Evolutionary conservation across 2,329 filamentous ascomycete genomes (phyloP).

Genomic region (Trichothecium sympodiale): DNA sequence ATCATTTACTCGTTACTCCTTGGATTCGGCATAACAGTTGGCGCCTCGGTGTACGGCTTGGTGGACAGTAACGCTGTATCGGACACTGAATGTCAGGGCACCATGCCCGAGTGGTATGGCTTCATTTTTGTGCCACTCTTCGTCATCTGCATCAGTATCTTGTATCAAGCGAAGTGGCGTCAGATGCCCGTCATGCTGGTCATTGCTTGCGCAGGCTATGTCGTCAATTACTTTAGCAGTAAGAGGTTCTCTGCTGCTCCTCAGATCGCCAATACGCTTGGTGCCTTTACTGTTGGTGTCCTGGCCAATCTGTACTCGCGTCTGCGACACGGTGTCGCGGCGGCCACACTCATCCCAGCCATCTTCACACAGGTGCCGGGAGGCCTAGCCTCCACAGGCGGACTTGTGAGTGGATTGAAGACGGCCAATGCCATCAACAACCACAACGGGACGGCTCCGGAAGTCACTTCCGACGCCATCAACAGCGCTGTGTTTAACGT

Average conservation of each 20-base stretch:
- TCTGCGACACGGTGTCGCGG: conserved; percentile 38
- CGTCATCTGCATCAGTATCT: conserved; percentile 59
- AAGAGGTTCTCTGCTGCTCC: conserved; percentile 56
- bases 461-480: conserved; percentile 11
- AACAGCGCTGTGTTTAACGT: conserved; percentile 32
- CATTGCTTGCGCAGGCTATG: conserved; percentile 63
- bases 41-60: conserved; percentile 51
- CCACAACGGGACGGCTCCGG: conserved; percentile 22
- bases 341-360: conserved; percentile 33
- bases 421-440: conserved; percentile 30
- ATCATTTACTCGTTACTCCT: conserved; percentile 65
- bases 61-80: conserved; percentile 43
- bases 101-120: conserved; percentile 32
- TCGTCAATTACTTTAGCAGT: conserved; percentile 64
- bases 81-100: conserved; percentile 26
- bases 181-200: conserved; percentile 68
- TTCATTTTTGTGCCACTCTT: conserved; percentile 69
- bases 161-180: conserved; percentile 74
- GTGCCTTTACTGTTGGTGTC: conserved; percentile 65
- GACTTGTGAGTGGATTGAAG: conserved; percentile 31
- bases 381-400: conserved; percentile 34
- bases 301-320: conserved; percentile 69
- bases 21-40: conserved; percentile 61
- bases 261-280: conserved; percentile 66
- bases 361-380: conserved; percentile 38